Base-by-base conservation (phyloP, 2,329 filamentous ascomycete species). In the Ophiostoma quercus region DNA sequence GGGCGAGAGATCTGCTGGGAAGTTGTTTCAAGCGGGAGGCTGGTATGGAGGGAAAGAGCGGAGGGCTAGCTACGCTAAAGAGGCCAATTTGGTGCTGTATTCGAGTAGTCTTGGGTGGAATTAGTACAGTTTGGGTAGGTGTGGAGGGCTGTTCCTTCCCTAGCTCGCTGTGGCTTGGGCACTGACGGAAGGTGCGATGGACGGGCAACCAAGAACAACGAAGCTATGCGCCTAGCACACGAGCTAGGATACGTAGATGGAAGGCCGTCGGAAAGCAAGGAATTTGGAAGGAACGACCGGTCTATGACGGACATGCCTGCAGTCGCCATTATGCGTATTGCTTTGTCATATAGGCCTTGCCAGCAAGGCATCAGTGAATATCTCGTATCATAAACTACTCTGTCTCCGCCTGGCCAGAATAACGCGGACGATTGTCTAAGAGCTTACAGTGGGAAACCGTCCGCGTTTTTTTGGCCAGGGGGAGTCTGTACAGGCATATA, bases 1-100 rank as follows among this genome's bases (percentile, higher is more conserved):
- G n/a, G 62, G 57, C 25, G 57, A 62, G 57, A 62, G 57, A 57
- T 57, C n/a, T 57, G n/a, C 51, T 57, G 51, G 51, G 51, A 57
- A 57, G 51, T 22, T 57, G 51, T 22, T 25, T 25, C 51, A 25
- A 25, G 54, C 22, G 11, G 54, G 54, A 62, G 57, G 51, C 60
- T 63, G 29, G 29, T 63, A 22, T n/a, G 19, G 9, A 41, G 62
- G 62, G 62, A 65, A 65, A 65, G 62, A 37, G 11, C 62, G 62
- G 34, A 39, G 62, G 62, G 34, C 34, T 39, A 63, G 62, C 32
- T 32, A 60, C 11, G 32, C 9, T 63, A 19, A 34, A 34, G 25
- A 22, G 22, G 57, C 60, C 12, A 34, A 19, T 65, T 22, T 39
- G 34, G 19, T 65, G 16, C 62, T 65, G 34, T 65, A 65, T 63